phyloP scores from a whole-genome alignment of 2,329 filamentous ascomycete species.

The Gliomastix tumulicola region DNA sequence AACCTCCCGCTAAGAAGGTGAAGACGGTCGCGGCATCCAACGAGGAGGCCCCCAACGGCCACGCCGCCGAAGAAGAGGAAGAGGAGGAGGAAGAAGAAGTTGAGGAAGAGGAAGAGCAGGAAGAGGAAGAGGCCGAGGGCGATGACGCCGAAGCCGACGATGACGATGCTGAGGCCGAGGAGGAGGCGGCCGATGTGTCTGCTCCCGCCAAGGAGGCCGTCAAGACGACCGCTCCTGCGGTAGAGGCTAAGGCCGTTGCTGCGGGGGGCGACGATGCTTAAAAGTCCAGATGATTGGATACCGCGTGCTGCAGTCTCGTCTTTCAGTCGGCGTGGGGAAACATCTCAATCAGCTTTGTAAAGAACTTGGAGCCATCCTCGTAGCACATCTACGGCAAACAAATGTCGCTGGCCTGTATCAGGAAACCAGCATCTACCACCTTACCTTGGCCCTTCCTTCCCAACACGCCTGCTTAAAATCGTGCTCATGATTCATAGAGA shows the following conservation, averaged over 20 bases:
- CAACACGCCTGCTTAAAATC: too few relatives aligned
- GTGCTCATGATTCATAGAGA: too few relatives aligned
- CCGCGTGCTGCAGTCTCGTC: too few relatives aligned
- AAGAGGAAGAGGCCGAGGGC: constrained; percentile 24
- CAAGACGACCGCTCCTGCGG: constrained; percentile 13
- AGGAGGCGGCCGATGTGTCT: constrained; percentile 11
- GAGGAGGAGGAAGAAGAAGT: constrained; percentile 25
- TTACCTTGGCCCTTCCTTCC: too few relatives aligned
- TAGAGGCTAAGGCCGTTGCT: constrained; percentile 10
- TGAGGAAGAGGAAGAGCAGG: constrained; percentile 19
- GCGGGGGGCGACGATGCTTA: constrained; percentile 10
- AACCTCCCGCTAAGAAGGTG: constrained; percentile 44
- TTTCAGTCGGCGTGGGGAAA: too few relatives aligned
- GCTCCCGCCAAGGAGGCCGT: constrained; percentile 16
- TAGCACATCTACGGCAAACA: too few relatives aligned
- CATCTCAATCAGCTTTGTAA: too few relatives aligned
- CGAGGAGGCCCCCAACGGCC: constrained; percentile 21
- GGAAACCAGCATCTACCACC: too few relatives aligned
- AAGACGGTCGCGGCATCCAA: constrained; percentile 30
- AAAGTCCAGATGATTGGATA: too few relatives aligned
- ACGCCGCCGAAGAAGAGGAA: constrained; percentile 23
- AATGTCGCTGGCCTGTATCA: too few relatives aligned
- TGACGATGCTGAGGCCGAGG: constrained; percentile 12
- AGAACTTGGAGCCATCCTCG: too few relatives aligned
- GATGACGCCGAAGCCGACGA: constrained; percentile 18